Conservation (phyloP, 192 early-diverging fungal species). For the Powellomyces hirtus region DNA sequence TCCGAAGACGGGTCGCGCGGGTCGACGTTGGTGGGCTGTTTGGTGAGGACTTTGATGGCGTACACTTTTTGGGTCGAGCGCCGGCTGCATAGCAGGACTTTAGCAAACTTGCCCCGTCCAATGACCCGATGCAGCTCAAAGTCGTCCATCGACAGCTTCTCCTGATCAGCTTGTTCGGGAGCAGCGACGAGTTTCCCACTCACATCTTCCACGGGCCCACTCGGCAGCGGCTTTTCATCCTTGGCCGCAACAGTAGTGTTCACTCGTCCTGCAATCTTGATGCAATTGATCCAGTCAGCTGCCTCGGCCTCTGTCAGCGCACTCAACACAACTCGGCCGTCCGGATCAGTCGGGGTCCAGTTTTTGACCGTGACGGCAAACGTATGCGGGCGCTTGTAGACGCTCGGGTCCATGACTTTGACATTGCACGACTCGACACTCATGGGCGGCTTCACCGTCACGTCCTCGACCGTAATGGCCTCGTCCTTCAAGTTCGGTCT, state of each 20-base stretch:
- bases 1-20: constrained; percentile 5
- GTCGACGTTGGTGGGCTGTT: background rate
- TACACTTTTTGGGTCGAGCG: constrained; percentile 46
- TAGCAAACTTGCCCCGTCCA: constrained; percentile 46
- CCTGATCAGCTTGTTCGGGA: no score
- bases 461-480: constrained; percentile 4
- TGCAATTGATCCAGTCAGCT: constrained; percentile 36
- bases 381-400: constrained; percentile 20
- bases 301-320: constrained; percentile 15
- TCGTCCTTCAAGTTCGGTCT: constrained; percentile 26
- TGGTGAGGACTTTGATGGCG: constrained; percentile 51
- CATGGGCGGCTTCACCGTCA: background rate
- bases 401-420: background rate
- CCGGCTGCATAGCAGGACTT: constrained; percentile 46
- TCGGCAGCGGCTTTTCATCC: no score
- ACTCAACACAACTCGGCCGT: constrained; percentile 14
- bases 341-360: background rate
- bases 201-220: no score
- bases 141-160: constrained; percentile 37
- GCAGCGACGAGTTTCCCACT: no score
- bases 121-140: constrained; percentile 47
- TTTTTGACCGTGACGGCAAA: constrained; percentile 26
- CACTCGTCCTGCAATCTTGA: constrained; percentile 23
- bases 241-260: background rate
- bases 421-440: constrained; percentile 2